Conservation (phyloP, 208 protist species). For the Hexamita inflata region DNA sequence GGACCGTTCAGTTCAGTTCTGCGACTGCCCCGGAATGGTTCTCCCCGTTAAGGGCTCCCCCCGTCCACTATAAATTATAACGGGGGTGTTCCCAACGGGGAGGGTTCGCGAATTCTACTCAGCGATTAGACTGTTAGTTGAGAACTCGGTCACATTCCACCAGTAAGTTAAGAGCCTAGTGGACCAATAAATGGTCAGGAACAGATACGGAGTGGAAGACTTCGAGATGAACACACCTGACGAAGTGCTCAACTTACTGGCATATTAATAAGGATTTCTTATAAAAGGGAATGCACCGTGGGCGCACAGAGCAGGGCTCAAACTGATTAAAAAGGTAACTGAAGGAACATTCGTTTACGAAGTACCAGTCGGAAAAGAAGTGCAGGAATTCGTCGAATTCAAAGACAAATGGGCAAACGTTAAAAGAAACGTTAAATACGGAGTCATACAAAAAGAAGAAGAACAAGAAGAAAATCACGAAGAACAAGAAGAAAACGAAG, state of each 20-base stretch:
- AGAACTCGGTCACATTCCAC: neutral
- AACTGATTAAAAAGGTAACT: neutral
- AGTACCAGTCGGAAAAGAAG: no score
- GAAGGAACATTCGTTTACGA: constrained; percentile 13
- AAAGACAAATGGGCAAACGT: no score
- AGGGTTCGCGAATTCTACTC: neutral
- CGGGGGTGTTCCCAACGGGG: constrained; percentile 3
- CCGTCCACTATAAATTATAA: constrained; percentile 7
- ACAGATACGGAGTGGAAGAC: neutral
- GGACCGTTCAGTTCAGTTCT: constrained; percentile 10
- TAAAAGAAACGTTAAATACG: no score
- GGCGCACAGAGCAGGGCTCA: constrained; percentile 1
- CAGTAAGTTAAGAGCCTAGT: neutral
- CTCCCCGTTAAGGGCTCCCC: constrained; percentile 8
- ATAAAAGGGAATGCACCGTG: neutral
- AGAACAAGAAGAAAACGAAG: no score
- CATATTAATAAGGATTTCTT: constrained; percentile 11
- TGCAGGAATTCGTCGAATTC: no score
- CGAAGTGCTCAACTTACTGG: neutral
- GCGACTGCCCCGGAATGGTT: constrained; percentile 24
- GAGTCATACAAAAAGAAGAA: no score
- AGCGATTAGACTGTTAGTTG: neutral
- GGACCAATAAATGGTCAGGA: neutral
- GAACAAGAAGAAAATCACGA: no score
- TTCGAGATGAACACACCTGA: neutral